phyloP scores from a whole-genome alignment of 176 grass and related monocot genomes.

The Melocanna baccifera region DNA sequence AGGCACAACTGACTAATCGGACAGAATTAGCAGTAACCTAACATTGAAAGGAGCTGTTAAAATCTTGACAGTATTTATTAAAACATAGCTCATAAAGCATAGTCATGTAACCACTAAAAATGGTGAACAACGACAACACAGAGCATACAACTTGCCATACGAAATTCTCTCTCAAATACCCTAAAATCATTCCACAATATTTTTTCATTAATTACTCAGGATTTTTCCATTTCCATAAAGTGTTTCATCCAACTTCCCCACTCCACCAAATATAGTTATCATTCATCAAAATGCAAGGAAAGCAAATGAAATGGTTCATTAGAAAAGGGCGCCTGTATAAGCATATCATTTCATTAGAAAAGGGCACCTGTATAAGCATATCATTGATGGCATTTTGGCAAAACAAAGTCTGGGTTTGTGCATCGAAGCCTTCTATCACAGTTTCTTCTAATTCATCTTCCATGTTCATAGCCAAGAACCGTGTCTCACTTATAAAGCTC shows the following conservation, averaged over 20 bases:
- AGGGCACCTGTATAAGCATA: constrained; percentile 73
- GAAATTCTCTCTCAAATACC: not conserved
- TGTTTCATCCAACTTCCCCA: not conserved
- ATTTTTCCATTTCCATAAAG: not conserved
- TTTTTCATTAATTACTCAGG: not conserved
- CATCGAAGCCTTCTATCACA: constrained; percentile 90
- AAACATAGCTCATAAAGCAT: not conserved
- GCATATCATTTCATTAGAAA: constrained; percentile 54
- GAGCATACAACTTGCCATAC: not conserved
- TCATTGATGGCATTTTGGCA: constrained; percentile 91
- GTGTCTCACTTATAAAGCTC: constrained; percentile 96
- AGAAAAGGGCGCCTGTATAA: constrained; percentile 62
- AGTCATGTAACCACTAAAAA: not conserved
- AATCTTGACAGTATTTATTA: constrained; percentile 1
- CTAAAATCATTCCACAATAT: not conserved
- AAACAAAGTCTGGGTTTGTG: constrained; percentile 86
- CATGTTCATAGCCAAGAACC: constrained; percentile 96
- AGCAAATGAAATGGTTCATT: not conserved
- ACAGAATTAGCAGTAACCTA: constrained; percentile 90
- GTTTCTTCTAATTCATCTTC: constrained; percentile 95
- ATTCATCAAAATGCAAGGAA: constrained; percentile 5
- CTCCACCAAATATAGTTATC: not conserved
- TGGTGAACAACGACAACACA: not conserved
- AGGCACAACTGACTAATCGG: constrained; percentile 73
- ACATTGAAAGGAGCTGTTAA: constrained; percentile 24